Evolutionary conservation across 2,329 filamentous ascomycete species (phyloP).

Genomic region (Fusarium devonianum): DNA sequence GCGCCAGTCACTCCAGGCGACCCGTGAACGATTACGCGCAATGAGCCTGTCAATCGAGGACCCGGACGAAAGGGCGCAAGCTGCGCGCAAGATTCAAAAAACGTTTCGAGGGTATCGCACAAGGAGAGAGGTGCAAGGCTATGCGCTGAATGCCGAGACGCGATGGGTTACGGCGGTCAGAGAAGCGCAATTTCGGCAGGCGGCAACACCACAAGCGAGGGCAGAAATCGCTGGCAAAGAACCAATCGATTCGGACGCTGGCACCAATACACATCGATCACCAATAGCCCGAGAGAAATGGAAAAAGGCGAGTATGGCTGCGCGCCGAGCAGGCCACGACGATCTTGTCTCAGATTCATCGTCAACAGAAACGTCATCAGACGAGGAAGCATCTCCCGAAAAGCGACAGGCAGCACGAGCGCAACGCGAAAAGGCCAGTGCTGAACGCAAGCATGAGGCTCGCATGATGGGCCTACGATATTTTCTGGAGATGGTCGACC

Average conservation of each 20-base stretch:
- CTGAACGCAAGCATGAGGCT: conserved; percentile 68
- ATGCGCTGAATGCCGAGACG: conserved; percentile 72
- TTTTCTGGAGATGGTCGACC: conserved; percentile 84
- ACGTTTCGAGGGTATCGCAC: conserved; percentile 80
- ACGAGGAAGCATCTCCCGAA: conserved; percentile 46
- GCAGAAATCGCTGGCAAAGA: conserved; percentile 17
- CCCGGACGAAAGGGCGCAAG: conserved; percentile 47
- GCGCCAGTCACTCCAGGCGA: conserved; percentile 46
- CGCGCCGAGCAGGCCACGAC: conserved; percentile 75
- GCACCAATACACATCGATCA: conserved; percentile 24
- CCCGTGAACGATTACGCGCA: conserved; percentile 31
- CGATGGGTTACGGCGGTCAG: conserved; percentile 74
- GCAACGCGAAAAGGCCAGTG: conserved; percentile 58
- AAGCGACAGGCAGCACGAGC: conserved; percentile 50
- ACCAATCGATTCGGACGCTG: conserved; percentile 11
- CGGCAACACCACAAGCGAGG: conserved; percentile 54
- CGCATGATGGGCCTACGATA: conserved; percentile 87
- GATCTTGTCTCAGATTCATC: conserved; percentile 57
- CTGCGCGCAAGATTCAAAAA: conserved; percentile 68
- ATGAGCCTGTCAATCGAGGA: conserved; percentile 16
- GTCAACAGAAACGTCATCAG: conserved; percentile 40
- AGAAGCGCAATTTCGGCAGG: conserved; percentile 62
- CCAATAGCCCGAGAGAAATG: conserved; percentile 70
- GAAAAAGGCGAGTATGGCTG: conserved; percentile 76
- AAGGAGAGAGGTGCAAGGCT: conserved; percentile 73